Percentiles rank a stretch among this genome's conserved stretches.
These are phyloP conservation scores for Trichoderma lentiforme DNA, from an alignment of 2,329 filamentous ascomycete species.

Conservation along the genomic window DNA sequence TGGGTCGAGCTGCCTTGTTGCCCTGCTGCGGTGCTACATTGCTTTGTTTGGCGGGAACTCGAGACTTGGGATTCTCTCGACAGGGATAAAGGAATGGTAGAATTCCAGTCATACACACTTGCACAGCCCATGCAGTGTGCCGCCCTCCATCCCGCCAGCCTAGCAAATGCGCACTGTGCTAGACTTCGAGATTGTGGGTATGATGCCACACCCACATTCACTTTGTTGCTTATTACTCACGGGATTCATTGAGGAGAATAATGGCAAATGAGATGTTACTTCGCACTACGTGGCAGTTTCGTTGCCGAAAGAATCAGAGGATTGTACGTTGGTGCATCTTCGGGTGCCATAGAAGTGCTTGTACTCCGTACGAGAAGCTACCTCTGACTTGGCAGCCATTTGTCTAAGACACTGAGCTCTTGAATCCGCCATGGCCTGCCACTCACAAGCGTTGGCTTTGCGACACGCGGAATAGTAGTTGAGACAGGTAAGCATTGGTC, in stretches of 20 bases:
- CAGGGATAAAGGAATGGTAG: not conserved
- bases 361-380: not conserved
- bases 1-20: not conserved
- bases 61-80: not conserved
- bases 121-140: not conserved
- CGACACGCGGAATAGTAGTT: not conserved
- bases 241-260: too few relatives aligned
- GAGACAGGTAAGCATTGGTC: not conserved
- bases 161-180: conserved; percentile 7
- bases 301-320: not conserved
- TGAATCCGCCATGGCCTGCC: not conserved
- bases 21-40: not conserved
- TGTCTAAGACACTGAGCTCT: not conserved
- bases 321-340: too few relatives aligned
- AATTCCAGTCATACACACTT: not conserved
- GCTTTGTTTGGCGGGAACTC: not conserved
- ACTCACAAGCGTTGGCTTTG: not conserved
- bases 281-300: not conserved
- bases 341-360: not conserved
- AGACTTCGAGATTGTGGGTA: not conserved
- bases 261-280: not conserved
- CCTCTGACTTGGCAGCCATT: not conserved
- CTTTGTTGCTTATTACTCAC: not conserved
- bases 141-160: not conserved
- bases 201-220: not conserved